Conservation (phyloP, 495 filamentous ascomycete species). For the Neurospora sp. region DNA sequence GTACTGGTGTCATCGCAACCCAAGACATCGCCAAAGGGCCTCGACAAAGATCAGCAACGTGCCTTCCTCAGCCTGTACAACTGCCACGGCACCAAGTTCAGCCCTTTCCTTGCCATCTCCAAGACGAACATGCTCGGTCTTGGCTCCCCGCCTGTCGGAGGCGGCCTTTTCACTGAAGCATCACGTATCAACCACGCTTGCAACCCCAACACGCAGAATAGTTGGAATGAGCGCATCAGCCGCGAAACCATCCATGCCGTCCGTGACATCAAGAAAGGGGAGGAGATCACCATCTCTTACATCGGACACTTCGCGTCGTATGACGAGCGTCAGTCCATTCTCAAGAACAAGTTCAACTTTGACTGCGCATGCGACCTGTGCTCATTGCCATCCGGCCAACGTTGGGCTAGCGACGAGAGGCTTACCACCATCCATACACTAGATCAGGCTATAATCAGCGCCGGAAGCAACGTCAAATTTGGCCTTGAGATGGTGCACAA, state of each 20-base stretch:
- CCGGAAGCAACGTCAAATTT: neutral
- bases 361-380: constrained; percentile 23
- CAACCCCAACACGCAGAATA: constrained; percentile 22
- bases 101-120: constrained; percentile 18
- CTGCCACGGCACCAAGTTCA: constrained; percentile 7
- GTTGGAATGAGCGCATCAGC: constrained; percentile 22
- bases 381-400: constrained; percentile 17
- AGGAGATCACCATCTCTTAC: constrained; percentile 31
- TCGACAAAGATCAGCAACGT: neutral
- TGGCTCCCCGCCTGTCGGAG: constrained; percentile 5
- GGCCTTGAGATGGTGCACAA: neutral
- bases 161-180: constrained; percentile 22
- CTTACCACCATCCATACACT: neutral
- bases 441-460: neutral
- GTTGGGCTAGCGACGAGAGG: constrained; percentile 17
- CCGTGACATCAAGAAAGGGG: constrained; percentile 19
- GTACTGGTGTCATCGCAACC: constrained; percentile 23
- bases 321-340: constrained; percentile 7
- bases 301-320: constrained; percentile 9
- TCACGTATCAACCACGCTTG: constrained; percentile 32
- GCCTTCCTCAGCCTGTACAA: constrained; percentile 19
- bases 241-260: constrained; percentile 24
- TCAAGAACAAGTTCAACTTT: constrained; percentile 24
- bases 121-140: constrained; percentile 21
- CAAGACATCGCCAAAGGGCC: constrained; percentile 17